Evolutionary conservation across 192 early-diverging fungal genomes (phyloP).

Genomic region (Podila minutissima): DNA sequence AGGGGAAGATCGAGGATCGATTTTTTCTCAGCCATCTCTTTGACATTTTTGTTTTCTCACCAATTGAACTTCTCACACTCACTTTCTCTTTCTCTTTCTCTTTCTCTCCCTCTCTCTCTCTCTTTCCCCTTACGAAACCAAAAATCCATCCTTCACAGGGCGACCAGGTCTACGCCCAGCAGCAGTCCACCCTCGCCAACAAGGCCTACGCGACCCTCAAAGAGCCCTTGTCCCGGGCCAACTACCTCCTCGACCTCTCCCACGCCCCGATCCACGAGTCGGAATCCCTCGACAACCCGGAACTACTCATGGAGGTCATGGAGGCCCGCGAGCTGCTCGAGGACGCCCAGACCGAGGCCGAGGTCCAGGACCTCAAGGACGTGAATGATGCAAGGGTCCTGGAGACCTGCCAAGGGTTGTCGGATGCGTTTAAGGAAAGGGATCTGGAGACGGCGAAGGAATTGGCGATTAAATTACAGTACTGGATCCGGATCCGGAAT

Average conservation of each 20-base stretch:
- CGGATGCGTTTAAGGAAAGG: conserved; percentile 62
- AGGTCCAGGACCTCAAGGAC: conserved; percentile 66
- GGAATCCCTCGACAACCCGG: conserved; percentile 69
- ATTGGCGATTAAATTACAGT: conserved; percentile 79
- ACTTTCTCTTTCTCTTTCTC: background rate
- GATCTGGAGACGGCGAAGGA: conserved; percentile 68
- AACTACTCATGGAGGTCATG: conserved; percentile 87
- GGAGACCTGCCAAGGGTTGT: conserved; percentile 52
- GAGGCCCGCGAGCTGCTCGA: conserved; percentile 81
- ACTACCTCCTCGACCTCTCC: conserved; percentile 78
- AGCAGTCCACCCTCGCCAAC: conserved; percentile 86
- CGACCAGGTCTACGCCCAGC: conserved; percentile 70
- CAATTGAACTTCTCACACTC: too few species aligned
- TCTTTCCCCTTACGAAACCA: background rate
- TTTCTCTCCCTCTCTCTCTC: background rate
- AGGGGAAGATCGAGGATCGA: conserved; percentile 4
- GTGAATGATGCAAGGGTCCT: conserved; percentile 70
- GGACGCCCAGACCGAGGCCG: conserved; percentile 68
- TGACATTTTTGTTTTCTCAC: background rate
- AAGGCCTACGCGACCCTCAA: conserved; percentile 84
- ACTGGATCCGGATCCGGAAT: conserved; percentile 73
- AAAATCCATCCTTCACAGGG: conserved; percentile 51
- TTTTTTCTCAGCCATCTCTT: background rate
- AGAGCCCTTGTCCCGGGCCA: conserved; percentile 82
- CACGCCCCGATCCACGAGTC: conserved; percentile 67